Conservation (phyloP, 2,329 filamentous ascomycete genomes). For the Exophiala sideris region DNA sequence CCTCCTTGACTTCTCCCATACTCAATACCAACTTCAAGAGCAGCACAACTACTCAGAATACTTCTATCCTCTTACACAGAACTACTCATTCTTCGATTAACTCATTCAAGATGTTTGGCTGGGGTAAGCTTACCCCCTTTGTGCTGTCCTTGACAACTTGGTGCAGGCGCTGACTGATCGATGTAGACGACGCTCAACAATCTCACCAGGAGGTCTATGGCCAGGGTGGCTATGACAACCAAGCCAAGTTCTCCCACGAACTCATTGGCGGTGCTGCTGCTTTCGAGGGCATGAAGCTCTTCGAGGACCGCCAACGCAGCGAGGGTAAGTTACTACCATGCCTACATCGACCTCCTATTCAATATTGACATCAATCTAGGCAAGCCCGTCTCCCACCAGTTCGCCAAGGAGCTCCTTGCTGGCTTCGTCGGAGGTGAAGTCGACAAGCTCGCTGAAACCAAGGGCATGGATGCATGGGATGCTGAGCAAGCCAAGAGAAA, state of each 20-base stretch:
- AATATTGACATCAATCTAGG: slow-evolving; percentile 41
- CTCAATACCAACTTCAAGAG: not conserved
- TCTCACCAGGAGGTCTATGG: slow-evolving; percentile 55
- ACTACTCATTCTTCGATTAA: not conserved
- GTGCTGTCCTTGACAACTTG: not conserved
- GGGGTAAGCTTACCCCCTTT: not conserved
- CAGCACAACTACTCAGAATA: not conserved
- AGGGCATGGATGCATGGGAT: slow-evolving; percentile 61
- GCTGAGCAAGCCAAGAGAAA: slow-evolving; percentile 57
- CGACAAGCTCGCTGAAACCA: slow-evolving; percentile 71
- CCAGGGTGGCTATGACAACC: slow-evolving; percentile 46
- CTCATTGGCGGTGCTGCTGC: slow-evolving; percentile 70
- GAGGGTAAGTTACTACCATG: slow-evolving; percentile 51
- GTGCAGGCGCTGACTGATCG: slow-evolving; percentile 2
- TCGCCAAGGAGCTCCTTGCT: slow-evolving; percentile 73
- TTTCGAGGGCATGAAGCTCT: slow-evolving; percentile 77
- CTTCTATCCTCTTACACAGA: not conserved
- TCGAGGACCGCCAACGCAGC: slow-evolving; percentile 69
- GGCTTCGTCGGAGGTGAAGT: slow-evolving; percentile 71
- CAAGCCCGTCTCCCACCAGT: slow-evolving; percentile 66
- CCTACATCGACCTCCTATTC: not conserved
- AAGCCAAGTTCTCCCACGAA: slow-evolving; percentile 68
- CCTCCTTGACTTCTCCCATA: not conserved
- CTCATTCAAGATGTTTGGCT: slow-evolving; percentile 15
- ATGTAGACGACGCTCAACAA: slow-evolving; percentile 50